Evolutionary conservation across 2,329 filamentous ascomycete species (phyloP), one percentile per base, ranked within the genome.

Genomic region (Spiromastix sp.): DNA sequence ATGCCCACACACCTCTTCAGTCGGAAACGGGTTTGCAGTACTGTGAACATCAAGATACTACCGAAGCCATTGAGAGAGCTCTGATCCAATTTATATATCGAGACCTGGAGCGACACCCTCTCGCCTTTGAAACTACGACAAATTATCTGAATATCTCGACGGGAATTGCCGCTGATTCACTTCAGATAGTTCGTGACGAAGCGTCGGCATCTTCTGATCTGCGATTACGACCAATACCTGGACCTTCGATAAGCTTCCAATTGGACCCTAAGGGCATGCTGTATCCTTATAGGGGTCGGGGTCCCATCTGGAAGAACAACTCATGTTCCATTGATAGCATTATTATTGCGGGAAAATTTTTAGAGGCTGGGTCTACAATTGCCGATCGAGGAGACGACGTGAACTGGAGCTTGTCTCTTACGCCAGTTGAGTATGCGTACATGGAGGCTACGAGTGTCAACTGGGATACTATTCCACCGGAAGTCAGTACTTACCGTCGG

Each of bases 301-400:
- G 57, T 1, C 57, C 58, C 5, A 35, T 53, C 7, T 20, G 31
- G 35, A 12, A 19, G 3, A 19, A 28, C 1, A 41, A 39, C n/a
- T 54, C 55, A 7, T 47, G 44, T 35, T 40, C 44, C 7, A 39
- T 58, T 10, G 57, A 61, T 32, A 51, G 48, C 30, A 39, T 48
- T 4, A 55, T 61, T 30, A 51, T 59, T n/a, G 43, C 49, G 2
- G 59, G 54, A 1, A 56, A 44, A 34, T 38, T 63, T n/a, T 47
- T 57, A 5, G 49, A 59, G 27, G 54, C 50, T 4, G 59, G 59
- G 8, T 56, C 50, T 8, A 60, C 59, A 1, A 44, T 43, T 5
- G 41, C 49, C 4, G 59, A 63, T 31, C 48, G 37, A 16, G 32
- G 20, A 10, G 22, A 28, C 17, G 48, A 13, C 32, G 15, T 36